These are phyloP conservation scores for Echinochloa phyllopogon DNA, from an alignment of 176 grass and related monocot species.

Conservation along the genomic window DNA sequence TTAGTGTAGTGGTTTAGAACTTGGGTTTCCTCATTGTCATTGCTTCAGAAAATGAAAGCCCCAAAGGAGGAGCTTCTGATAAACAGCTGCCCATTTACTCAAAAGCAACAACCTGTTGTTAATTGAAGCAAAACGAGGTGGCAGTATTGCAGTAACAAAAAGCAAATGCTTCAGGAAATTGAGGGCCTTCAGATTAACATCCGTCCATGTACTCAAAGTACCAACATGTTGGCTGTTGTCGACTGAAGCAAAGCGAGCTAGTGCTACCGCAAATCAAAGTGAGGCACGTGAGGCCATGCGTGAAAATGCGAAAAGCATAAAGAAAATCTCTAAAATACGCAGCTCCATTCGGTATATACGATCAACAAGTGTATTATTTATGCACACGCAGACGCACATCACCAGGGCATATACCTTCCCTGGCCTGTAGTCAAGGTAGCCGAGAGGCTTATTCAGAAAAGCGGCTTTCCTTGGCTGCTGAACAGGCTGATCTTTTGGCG, in stretches of 20 bases:
- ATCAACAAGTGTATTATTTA: background rate
- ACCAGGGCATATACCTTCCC: slow-evolving; percentile 38
- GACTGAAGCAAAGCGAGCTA: slow-evolving; percentile 17
- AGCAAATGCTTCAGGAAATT: slow-evolving; percentile 26
- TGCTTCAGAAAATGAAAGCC: slow-evolving; percentile 49
- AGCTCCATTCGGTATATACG: background rate
- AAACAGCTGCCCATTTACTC: background rate
- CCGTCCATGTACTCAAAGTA: slow-evolving; percentile 29
- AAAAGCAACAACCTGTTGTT: slow-evolving; percentile 35
- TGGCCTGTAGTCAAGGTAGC: background rate
- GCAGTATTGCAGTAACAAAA: background rate
- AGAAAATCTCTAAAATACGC: background rate
- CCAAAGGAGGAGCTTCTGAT: background rate
- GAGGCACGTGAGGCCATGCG: slow-evolving; percentile 27
- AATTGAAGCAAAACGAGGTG: slow-evolving; percentile 15
- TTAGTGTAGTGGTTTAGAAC: background rate
- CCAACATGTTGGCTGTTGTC: background rate
- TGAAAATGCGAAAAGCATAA: slow-evolving; percentile 28
- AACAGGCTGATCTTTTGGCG: background rate
- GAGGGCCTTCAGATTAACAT: background rate
- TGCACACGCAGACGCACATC: slow-evolving; percentile 5
- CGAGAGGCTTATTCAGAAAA: background rate
- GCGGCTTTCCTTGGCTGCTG: background rate
- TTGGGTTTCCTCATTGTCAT: background rate
- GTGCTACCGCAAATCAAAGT: background rate